Evolutionary conservation across 495 filamentous ascomycete genomes (phyloP).

Genomic region (Penicillium nucicola): DNA sequence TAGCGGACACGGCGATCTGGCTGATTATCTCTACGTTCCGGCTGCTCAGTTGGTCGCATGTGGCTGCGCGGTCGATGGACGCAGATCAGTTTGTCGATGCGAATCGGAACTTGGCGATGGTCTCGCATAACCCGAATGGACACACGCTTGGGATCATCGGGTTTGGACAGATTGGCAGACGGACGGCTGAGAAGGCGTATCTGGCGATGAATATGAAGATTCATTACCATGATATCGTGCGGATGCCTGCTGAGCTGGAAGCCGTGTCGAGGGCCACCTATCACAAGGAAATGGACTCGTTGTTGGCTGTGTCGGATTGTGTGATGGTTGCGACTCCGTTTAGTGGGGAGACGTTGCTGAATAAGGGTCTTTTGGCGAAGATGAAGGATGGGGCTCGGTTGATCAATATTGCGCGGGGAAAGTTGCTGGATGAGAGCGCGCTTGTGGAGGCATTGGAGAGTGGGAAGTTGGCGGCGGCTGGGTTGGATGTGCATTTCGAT

Average conservation of each 20-base stretch:
- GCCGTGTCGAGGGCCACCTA: slow-evolving; percentile 42
- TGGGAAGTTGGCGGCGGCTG: slow-evolving; percentile 50
- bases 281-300: slow-evolving; percentile 45
- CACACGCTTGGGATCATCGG: slow-evolving; percentile 60
- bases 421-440: slow-evolving; percentile 67
- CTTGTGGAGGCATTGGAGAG: slow-evolving; percentile 59
- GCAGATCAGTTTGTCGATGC: slow-evolving; percentile 49
- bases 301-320: slow-evolving; percentile 60
- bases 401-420: slow-evolving; percentile 71
- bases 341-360: slow-evolving; percentile 55
- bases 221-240: slow-evolving; percentile 62
- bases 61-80: slow-evolving; percentile 33
- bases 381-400: slow-evolving; percentile 59
- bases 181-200: slow-evolving; percentile 61
- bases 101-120: slow-evolving; percentile 53
- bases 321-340: slow-evolving; percentile 67
- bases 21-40: slow-evolving; percentile 66
- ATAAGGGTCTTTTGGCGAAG: slow-evolving; percentile 41
- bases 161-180: slow-evolving; percentile 65
- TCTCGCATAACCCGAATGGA: slow-evolving; percentile 49
- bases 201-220: slow-evolving; percentile 65
- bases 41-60: slow-evolving; percentile 57
- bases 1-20: slow-evolving; percentile 56
- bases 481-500: slow-evolving; percentile 65
- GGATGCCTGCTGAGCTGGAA: slow-evolving; percentile 43